Evolutionary conservation across 2,329 filamentous ascomycete genomes (phyloP).

Genomic region (Bertia moriformis): DNA sequence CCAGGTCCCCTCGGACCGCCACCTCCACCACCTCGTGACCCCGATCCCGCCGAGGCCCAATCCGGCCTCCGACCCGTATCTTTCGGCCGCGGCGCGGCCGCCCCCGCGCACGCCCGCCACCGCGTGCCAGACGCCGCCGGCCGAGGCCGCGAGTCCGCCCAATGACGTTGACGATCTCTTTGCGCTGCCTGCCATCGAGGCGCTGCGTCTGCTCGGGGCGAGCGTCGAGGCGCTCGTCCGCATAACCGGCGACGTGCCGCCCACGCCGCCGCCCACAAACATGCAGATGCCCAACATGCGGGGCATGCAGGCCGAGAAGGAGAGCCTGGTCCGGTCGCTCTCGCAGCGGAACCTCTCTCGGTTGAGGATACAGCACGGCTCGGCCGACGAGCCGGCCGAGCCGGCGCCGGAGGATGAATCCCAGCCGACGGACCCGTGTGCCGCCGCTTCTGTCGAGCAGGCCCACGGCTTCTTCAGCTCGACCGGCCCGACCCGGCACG

Average conservation of each 20-base stretch:
- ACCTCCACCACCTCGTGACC: not conserved
- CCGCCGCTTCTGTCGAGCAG: constrained; percentile 8
- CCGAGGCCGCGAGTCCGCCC: too few relatives aligned
- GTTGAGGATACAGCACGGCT: constrained; percentile 25
- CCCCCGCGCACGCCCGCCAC: constrained; percentile 10
- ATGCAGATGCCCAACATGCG: constrained; percentile 51
- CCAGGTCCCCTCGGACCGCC: not conserved
- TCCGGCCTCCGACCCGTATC: constrained; percentile 1
- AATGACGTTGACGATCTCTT: constrained; percentile 50
- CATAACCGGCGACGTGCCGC: constrained; percentile 64
- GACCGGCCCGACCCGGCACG: not conserved
- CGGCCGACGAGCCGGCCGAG: constrained; percentile 17
- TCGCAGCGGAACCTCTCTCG: constrained; percentile 36
- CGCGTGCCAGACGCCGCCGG: constrained; percentile 12
- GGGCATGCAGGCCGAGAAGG: constrained; percentile 47
- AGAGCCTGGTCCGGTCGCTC: constrained; percentile 39
- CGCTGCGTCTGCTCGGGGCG: constrained; percentile 65
- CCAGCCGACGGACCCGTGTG: too few relatives aligned
- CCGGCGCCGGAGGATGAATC: constrained; percentile 8
- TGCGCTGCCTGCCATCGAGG: constrained; percentile 55
- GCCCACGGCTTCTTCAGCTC: constrained; percentile 7
- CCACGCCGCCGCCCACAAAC: constrained; percentile 56
- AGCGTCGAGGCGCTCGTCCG: constrained; percentile 58
- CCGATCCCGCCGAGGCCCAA: constrained; percentile 1
- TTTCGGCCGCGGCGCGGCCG: too few relatives aligned